Evolutionary conservation across 345 rosid genomes (phyloP).

Genomic region (Psidium friedrichsthalianum): DNA sequence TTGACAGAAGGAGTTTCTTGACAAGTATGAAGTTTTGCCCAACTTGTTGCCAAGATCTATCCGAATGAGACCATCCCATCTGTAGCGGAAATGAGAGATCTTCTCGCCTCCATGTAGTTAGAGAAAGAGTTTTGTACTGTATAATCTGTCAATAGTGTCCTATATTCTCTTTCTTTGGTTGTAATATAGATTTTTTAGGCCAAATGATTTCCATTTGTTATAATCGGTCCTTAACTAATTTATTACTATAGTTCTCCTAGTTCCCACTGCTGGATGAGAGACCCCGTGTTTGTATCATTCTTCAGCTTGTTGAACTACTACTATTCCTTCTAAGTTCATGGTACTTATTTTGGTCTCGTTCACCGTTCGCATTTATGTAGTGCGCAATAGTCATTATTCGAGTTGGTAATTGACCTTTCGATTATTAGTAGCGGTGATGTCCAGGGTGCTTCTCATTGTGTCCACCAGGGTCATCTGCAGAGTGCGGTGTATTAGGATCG

Average conservation of each 20-base stretch:
- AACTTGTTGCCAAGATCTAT: constrained; percentile 80
- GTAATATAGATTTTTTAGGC: background rate
- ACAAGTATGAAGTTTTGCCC: constrained; percentile 93
- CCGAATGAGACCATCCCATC: constrained; percentile 68
- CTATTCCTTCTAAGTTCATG: background rate
- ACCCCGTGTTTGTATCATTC: background rate
- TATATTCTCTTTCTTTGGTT: background rate
- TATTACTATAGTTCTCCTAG: background rate
- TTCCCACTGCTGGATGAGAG: background rate
- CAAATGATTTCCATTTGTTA: background rate
- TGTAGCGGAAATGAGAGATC: constrained; percentile 69
- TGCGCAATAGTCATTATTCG: background rate
- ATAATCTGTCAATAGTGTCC: background rate
- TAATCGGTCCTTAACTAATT: background rate
- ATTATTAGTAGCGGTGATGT: background rate
- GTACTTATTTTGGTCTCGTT: background rate
- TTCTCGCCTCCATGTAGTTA: constrained; percentile 65
- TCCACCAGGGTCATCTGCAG: background rate
- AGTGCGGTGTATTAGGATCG: background rate
- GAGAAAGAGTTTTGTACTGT: background rate
- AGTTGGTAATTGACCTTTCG: background rate
- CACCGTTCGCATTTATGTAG: background rate
- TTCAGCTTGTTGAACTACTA: background rate
- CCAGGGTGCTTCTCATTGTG: background rate
- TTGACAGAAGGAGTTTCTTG: constrained; percentile 86